Evolutionary conservation across 192 early-diverging fungal genomes (phyloP), one percentile per base, ranked within the genome.

Genomic region (Thamnidium elegans): DNA sequence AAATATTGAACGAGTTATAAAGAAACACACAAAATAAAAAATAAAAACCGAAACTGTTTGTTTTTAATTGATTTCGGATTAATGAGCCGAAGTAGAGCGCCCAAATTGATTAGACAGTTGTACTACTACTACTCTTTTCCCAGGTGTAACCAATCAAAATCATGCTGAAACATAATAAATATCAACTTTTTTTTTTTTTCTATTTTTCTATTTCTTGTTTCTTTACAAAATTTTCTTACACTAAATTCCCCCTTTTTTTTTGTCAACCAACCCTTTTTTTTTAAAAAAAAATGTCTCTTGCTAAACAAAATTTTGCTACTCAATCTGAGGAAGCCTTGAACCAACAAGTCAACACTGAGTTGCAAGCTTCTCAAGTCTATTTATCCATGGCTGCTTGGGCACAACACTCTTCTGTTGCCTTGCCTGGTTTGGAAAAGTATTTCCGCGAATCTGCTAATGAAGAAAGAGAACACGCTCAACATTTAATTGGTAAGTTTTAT

Each of bases 301-400:
- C 79, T 65, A 81, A 82, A 55, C 83, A 85, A 61, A 85, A 85
- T 67, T 85, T 79, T 63, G 47, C 78, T 32, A 76, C 71, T 20
- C 55, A 74, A 52, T 70, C 71, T 21, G 80, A 81, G 60, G 83
- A 82, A 32, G 79, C 78, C 30, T 75, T 85, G 60, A 85, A 85
- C 72, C 70, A 77, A 42, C 76, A 85, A 71, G 79, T 85, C 52
- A 81, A 78, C 68, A 82, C 78, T 62, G 83, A 85, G 62, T 75
- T 85, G 23, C 78, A 85, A 52, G 83, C 83, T 36, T 79, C 81
- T 50, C 80, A 81, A 61, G 78, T 81, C 17, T 85, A 85, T 62
- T 68, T 82, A 15, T 82, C 81, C 10, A 67, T 85, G 63, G 68
- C 80, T 23, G 67, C 81, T 7, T 85, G 81, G 81, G 80, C 81